Evolutionary conservation across 306 rosid species (phyloP).

Genomic region (Urtica urens): DNA sequence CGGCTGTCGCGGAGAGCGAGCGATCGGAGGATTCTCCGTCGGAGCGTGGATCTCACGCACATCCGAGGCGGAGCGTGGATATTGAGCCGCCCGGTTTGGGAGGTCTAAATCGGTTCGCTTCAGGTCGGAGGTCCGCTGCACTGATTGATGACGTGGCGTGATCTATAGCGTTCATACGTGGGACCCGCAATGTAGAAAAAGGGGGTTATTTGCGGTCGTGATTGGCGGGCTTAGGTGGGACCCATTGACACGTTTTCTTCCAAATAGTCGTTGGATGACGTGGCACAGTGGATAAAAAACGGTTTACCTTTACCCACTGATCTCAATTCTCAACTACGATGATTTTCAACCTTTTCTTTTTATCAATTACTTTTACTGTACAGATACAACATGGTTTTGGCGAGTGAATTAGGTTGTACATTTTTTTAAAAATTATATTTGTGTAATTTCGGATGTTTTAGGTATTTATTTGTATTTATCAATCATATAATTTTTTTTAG

Average conservation of each 20-base stretch:
- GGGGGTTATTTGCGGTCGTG: conserved; percentile 13
- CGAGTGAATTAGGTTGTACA: no score
- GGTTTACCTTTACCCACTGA: conserved; percentile 15
- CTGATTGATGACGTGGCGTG: conserved; percentile 30
- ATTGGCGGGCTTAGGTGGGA: conserved; percentile 22
- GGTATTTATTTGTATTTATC: no score
- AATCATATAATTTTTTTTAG: no score
- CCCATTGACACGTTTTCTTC: not conserved
- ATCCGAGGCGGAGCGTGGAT: conserved; percentile 49
- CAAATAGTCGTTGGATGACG: conserved; percentile 31
- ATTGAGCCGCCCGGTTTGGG: conserved; percentile 58
- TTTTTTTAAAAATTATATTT: no score
- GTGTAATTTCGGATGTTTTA: no score
- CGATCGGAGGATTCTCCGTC: conserved; percentile 26
- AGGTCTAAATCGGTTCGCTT: conserved; percentile 49
- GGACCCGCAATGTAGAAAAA: conserved; percentile 11
- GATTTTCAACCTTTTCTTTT: conserved; percentile 1
- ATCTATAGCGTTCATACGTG: conserved; percentile 6
- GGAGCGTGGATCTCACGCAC: conserved; percentile 33
- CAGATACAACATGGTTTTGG: no score
- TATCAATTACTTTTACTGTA: not conserved
- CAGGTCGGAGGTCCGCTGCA: conserved; percentile 68
- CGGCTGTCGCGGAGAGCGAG: conserved; percentile 1
- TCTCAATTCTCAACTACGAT: conserved; percentile 1
- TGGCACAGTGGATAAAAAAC: conserved; percentile 50